Base-by-base conservation (phyloP, 164 flowering plant species). In the Taxillus chinensis region DNA sequence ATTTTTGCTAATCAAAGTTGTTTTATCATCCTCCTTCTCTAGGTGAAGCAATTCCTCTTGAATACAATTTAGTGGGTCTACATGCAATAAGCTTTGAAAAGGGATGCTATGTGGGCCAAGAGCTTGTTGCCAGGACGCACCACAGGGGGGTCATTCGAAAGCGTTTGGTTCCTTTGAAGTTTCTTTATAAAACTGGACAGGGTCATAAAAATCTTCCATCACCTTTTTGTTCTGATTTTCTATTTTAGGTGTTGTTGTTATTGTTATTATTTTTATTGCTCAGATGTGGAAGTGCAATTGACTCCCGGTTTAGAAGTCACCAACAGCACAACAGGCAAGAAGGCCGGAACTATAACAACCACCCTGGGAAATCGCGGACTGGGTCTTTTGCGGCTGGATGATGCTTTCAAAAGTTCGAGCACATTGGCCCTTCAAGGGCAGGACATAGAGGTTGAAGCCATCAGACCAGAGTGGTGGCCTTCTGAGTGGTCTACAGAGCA, bases 21-120 rank as follows among this genome's bases (percentile, higher is more conserved):
- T 53, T 12, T 61, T 57, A 39, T 48, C 15, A 7, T 17, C 17
- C 39, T 45, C 12, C 17, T 59, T 49, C 7, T 62, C 16, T 68
- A 90, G 97, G 92, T 61, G 96, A 93, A 74, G 99, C 97, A 39
- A 81, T 86, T 57, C 99, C 97, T 15, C 89, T 89, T 6, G 96
- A 93, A 57, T 90, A 89, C 79, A 93, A 91, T 76, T 76, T 92
- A 53, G 90, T 68, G 4, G 93, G 90, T 53, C 74, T 93, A 39
- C 90, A 91, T 64, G 96, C 97, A 42, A 87, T 93, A 61, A 90
- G 89, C 74, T 93, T 93, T 55, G 93, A 89, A 66, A 90, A 93
- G 73, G 99, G 99, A 11, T 93, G 99, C 67, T 93, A 95, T 63
- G 86, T 95, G 16, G 99, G 99, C 45, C 97, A 91, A 77, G 97